Evolutionary conservation across 257 asterid genomes (phyloP), one percentile per base, ranked within the genome.

Genomic region (Pogostemon cablin): DNA sequence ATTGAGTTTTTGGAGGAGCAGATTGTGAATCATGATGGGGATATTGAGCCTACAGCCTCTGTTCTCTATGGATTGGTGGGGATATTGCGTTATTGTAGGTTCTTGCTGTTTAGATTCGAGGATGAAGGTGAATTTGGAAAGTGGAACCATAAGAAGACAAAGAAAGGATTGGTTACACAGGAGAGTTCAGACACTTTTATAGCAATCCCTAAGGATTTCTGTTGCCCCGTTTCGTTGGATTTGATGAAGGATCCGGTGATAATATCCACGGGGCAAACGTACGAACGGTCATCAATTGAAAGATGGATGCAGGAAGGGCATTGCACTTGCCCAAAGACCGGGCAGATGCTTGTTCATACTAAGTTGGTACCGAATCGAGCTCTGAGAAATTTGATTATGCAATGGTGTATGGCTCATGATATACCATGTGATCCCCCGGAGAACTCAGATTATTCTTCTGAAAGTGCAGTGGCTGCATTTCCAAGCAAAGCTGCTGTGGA

Each of bases 291-390:
- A 34, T 84, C 96, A 15, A 92, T 92, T 37, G 64, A 81, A 0
- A 80, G 95, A 82, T 92, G 98, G 98, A 85, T 92, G 81, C 90
- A 86, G 71, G 96, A 86, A 81, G 96, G 98, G 61, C 92, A 84
- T 69, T 75, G 60, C 58, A 84, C 88, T 46, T 92, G 98, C 81
- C 96, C 98, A 0, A 88, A 92, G 71, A 84, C 96, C 0, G 96
- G 98, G 66, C 98, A 92, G 76, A 78, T 84, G 82, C 91, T 92
- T 41, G 80, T 62, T 64, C 86, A 90, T 52, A 79, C 85, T 10
- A 81, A 81, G 63, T 72, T 92, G 35, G 88, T 90, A 65, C 86
- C 96, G 6, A 92, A 90, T 72, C 75, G 86, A 67, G 95, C 92
- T 43, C 72, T 92, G 71, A 85, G 89, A 77, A 90, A 87, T 76